Evolutionary conservation across 2,329 filamentous ascomycete genomes (phyloP).

Genomic region (Lachnellula subtilissima): DNA sequence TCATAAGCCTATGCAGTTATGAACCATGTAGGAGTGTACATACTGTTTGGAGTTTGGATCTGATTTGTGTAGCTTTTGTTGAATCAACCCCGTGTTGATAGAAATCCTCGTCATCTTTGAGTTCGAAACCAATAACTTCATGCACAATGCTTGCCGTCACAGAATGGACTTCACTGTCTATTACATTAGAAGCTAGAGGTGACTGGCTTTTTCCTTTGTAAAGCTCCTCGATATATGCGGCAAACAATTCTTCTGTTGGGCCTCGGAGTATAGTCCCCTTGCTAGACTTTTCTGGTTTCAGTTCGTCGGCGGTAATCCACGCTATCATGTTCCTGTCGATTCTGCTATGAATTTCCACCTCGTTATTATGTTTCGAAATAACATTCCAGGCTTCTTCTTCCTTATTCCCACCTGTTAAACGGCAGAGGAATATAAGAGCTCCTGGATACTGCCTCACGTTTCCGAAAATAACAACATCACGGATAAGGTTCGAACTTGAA

Average conservation of each 20-base stretch:
- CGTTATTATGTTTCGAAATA: conserved; percentile 44
- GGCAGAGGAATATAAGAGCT: conserved; percentile 46
- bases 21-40: conserved; percentile 1
- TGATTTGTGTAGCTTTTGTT: conserved; percentile 18
- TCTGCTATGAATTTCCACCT: conserved; percentile 46
- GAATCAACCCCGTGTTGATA: conserved; percentile 58
- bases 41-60: conserved; percentile 10
- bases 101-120: conserved; percentile 42
- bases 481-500: conserved; percentile 38
- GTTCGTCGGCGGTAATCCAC: conserved; percentile 31
- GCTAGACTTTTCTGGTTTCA: conserved; percentile 51
- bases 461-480: conserved; percentile 58
- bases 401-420: conserved; percentile 31
- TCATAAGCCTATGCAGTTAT: background rate
- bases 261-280: conserved; percentile 56
- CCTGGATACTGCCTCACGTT: conserved; percentile 52
- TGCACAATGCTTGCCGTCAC: conserved; percentile 33
- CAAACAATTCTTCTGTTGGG: conserved; percentile 47
- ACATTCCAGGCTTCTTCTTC: conserved; percentile 38
- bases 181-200: conserved; percentile 12
- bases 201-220: conserved; percentile 34
- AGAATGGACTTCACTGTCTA: conserved; percentile 33
- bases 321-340: conserved; percentile 46
- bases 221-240: conserved; percentile 39
- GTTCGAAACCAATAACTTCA: conserved; percentile 30